Base-by-base conservation (phyloP, 805 yeast genomes). In the Metschnikowia drakensbergensis region DNA sequence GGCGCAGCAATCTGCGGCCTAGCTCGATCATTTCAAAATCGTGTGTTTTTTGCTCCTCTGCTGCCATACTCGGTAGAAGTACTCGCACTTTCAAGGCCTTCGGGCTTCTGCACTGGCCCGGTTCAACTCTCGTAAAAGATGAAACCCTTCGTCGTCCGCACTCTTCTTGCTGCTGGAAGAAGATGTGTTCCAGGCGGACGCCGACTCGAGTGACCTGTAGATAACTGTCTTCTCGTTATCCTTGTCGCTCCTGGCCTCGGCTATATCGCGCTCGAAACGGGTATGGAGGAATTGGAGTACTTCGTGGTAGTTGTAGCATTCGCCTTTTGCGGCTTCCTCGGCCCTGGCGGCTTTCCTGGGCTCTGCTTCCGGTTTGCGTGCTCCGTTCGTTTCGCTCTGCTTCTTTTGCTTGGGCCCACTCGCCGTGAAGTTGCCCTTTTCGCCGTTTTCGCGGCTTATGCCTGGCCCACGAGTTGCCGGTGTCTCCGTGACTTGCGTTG, bases 201-300 rank as follows among this genome's bases (percentile, higher is more conserved):
- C 54, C 7, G 63, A 26, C 6, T 65, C 68, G 4, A 62, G 57
- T 37, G 64, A 58, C 39, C 58, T 54, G 42, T 64, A 64, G 9
- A 61, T 46, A 29, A 51, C 53, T 17, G 48, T 51, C 23, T 49
- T 33, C 10, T 56, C 60, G 17, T 60, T 62, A n/a, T 36, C 43
- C 40, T 59, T 54, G 53, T 63, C 63, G 4, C 48, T 40, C 23
- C 54, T 57, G 30, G 67, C 62, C 37, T 51, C 50, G 17, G 56
- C 54, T 17, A 61, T 34, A 28, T 60, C 55, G 6, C 45, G 48
- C n/a, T 51, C 43, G 43, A 49, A 63, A 7, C 55, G 49, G 9
- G 53, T 6, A 42, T 48, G 52, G 17, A 63, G 51, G 46, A 57
- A 61, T 6, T 46, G 50, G n/a, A 63, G 50, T 3, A 61, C 48